These are phyloP conservation scores for Acanthamoeba quina DNA, from an alignment of 208 protist species.

Conservation along the genomic window DNA sequence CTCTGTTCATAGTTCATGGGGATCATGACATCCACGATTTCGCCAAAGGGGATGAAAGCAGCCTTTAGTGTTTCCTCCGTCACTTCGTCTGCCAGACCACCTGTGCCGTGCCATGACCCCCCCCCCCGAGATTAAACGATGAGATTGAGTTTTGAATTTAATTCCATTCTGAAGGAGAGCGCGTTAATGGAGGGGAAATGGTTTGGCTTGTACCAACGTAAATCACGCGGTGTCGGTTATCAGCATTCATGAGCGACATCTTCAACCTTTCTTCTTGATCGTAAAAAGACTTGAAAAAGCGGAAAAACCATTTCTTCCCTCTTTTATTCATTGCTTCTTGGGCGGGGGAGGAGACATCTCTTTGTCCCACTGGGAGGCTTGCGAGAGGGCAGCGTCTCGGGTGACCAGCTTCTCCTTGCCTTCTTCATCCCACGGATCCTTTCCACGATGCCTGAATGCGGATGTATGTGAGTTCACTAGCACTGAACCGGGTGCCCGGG, in stretches of 20 bases:
- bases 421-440: neutral
- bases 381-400: neutral
- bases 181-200: neutral
- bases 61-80: conserved; percentile 81
- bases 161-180: neutral
- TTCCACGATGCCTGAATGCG: neutral
- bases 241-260: conserved; percentile 68
- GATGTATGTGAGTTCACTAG: neutral
- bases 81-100: conserved; percentile 89
- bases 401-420: neutral
- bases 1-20: conserved; percentile 87
- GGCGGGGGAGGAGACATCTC: neutral
- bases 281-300: neutral
- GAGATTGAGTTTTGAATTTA: neutral
- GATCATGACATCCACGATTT: conserved; percentile 86
- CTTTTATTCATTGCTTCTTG: neutral
- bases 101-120: conserved; percentile 22
- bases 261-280: neutral
- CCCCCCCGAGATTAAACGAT: neutral
- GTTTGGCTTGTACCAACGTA: conserved; percentile 24
- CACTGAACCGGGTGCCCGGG: neutral
- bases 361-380: neutral
- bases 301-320: neutral
- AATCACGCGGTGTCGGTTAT: conserved; percentile 61
- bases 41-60: conserved; percentile 91